Percentiles rank a stretch among this genome's conserved stretches.
phyloP scores from a whole-genome alignment of 176 grass and related monocot species.

The Thalia dealbata region DNA sequence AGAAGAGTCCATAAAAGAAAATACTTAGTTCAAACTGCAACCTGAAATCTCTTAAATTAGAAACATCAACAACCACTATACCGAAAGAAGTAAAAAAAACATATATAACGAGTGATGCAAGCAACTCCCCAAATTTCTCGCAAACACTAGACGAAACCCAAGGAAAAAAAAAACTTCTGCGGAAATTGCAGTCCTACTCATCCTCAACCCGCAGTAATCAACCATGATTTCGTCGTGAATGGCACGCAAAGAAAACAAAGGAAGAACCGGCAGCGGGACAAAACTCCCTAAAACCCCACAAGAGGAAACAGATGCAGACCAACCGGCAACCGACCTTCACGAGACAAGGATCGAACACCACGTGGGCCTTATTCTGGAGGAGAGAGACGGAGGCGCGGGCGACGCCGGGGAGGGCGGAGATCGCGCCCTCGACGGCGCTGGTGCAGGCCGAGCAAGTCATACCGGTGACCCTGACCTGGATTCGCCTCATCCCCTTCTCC shows the following conservation, averaged over 20 bases:
- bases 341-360: conserved; percentile 75
- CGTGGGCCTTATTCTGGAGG: conserved; percentile 73
- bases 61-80: neutral
- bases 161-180: neutral
- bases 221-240: neutral
- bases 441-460: conserved; percentile 97
- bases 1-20: neutral
- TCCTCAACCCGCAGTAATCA: neutral
- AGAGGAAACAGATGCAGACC: neutral
- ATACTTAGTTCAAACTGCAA: neutral
- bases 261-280: neutral
- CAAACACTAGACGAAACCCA: no score
- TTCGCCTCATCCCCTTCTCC: conserved; percentile 29
- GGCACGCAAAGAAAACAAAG: neutral
- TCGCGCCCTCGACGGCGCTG: conserved; percentile 65
- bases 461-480: conserved; percentile 66
- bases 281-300: neutral
- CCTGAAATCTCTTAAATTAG: neutral
- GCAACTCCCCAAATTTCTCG: neutral
- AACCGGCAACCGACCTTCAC: conserved; percentile 47
- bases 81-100: neutral
- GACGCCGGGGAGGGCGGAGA: conserved; percentile 43
- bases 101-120: neutral
- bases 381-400: conserved; percentile 50
- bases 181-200: neutral